phyloP scores from a whole-genome alignment of 2,329 filamentous ascomycete species.

The Thielaviopsis musarum region DNA sequence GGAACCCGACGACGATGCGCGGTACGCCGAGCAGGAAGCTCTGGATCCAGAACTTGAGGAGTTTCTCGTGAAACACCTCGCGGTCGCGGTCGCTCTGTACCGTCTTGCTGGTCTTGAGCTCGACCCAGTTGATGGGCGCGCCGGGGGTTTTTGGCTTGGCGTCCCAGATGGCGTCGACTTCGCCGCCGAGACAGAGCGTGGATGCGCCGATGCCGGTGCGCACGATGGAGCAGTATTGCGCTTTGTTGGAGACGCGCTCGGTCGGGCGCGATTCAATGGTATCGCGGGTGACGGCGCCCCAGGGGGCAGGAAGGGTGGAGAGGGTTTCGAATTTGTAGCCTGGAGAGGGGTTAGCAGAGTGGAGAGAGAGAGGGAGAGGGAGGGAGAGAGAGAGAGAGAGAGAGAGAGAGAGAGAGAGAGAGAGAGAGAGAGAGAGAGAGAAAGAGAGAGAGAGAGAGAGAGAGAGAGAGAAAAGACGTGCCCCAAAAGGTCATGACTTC shows the following conservation, averaged over 20 bases:
- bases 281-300: conserved; percentile 54
- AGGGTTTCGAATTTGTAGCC: conserved; percentile 96
- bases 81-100: conserved; percentile 51
- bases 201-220: conserved; percentile 68
- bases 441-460: background rate
- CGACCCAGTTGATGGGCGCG: conserved; percentile 74
- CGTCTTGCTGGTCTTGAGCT: conserved; percentile 78
- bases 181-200: conserved; percentile 67
- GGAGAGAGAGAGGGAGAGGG: background rate
- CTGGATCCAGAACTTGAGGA: conserved; percentile 94
- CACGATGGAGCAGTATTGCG: conserved; percentile 91
- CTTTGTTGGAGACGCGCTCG: conserved; percentile 67
- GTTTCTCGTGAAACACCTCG: conserved; percentile 68
- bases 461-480: conserved; percentile 20
- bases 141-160: conserved; percentile 50
- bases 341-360: conserved; percentile 20
- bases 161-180: conserved; percentile 90
- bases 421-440: background rate
- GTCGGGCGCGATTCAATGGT: conserved; percentile 62
- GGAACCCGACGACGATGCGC: conserved; percentile 80
- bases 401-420: background rate
- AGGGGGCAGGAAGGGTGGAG: conserved; percentile 56
- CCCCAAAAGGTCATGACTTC: conserved; percentile 91
- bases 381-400: background rate
- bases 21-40: conserved; percentile 87